phyloP scores from a whole-genome alignment of 768 basidiomycete genomes.

The Pleurotus giganteus region DNA sequence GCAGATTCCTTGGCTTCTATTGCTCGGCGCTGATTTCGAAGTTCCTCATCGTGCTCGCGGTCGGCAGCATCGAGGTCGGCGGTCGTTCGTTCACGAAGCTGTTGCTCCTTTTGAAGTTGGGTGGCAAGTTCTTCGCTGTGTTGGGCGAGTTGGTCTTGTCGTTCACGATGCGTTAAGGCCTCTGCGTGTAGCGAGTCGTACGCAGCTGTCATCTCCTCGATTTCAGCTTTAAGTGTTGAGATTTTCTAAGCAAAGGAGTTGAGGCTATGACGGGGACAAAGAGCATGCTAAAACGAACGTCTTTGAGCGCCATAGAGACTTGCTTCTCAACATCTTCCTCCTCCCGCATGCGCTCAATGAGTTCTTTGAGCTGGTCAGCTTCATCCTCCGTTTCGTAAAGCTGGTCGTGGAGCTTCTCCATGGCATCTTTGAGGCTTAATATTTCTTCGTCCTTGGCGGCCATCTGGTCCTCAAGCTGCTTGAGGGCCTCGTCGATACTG shows the following conservation, averaged over 20 bases:
- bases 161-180: conserved; percentile 61
- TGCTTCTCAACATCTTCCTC: conserved; percentile 75
- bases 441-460: conserved; percentile 81
- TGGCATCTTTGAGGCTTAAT: conserved; percentile 67
- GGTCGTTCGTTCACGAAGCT: conserved; percentile 52
- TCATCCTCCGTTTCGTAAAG: conserved; percentile 88
- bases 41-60: conserved; percentile 59
- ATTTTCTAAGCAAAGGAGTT: conserved; percentile 55
- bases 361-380: conserved; percentile 72
- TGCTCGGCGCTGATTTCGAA: conserved; percentile 58
- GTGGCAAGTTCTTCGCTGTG: conserved; percentile 72
- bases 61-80: conserved; percentile 55
- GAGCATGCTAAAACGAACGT: conserved; percentile 43
- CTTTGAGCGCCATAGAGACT: conserved; percentile 73
- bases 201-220: conserved; percentile 61
- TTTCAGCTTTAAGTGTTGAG: conserved; percentile 55
- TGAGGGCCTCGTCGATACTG: conserved; percentile 74
- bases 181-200: conserved; percentile 66
- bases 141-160: conserved; percentile 74
- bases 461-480: conserved; percentile 74
- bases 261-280: neutral
- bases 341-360: conserved; percentile 62
- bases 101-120: conserved; percentile 58
- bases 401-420: conserved; percentile 77
- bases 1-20: conserved; percentile 72